Base-by-base conservation (phyloP, 228 moss, liverwort and hornwort species). In the Sphagnum magellanicum region DNA sequence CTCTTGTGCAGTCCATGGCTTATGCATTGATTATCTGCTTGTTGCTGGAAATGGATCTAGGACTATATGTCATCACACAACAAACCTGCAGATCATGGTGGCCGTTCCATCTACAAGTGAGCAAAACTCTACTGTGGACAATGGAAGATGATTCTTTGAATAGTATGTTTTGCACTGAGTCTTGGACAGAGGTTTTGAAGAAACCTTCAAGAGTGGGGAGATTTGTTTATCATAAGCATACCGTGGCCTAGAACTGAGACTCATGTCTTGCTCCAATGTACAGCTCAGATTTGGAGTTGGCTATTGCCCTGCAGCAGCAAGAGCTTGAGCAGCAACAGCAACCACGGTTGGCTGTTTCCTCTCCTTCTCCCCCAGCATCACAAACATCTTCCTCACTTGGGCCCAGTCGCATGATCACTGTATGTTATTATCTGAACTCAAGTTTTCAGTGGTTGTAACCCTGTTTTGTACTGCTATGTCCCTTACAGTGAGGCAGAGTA, bases 231-330 rank as follows among this genome's bases (percentile, higher is more conserved):
- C 3, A 32, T 32, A 32, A 32, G 32, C 32, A 32, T 32, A 32
- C 32, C 3, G 32, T 32, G 32, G 32, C 32, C 3, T 32, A 32
- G 32, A 32, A 32, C 32, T 32, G 32, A 32, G 32, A 32, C 2
- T 32, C 32, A 32, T 32, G 32, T 32, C 32, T 32, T 32, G 32
- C 32, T 32, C 32, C 32, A 32, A 32, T 64, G 51, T 60, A 66
- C 89, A 98, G 94, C 73, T 89, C 92, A 73, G 98, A 98, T 73
- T 77, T 94, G 69, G 87, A 98, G 84, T 76, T 98, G 70, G 98
- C 98, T 61, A 77, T 91, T 77, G 94, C 94, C 14, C 92, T 98
- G 73, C 98, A 98, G 77, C 89, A 92, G 83, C 89, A 94, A 75
- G 98, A 98, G 86, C 84, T 98, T 79, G 91, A 91, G 52, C 89